These are phyloP conservation scores for Quambalaria eucalypti DNA, from an alignment of 1,284 basidiomycete genomes.

Conservation along the genomic window DNA sequence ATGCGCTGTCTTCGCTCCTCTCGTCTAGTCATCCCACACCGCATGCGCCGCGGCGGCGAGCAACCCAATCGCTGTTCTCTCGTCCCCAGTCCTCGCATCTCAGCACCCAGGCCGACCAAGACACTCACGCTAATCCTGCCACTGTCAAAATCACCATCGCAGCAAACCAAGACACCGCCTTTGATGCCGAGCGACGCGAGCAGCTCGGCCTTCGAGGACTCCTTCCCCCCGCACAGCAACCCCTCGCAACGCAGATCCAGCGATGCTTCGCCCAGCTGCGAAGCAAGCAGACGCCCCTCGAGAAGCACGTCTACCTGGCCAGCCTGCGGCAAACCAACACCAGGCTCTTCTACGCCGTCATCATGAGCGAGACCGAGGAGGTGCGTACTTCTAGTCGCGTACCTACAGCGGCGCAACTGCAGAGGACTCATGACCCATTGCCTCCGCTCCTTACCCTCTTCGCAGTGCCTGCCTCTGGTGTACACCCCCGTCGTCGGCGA, in stretches of 20 bases:
- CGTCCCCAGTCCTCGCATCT: no score
- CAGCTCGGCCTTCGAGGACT: constrained; percentile 63
- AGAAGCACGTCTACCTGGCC: constrained; percentile 72
- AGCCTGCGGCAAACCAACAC: constrained; percentile 65
- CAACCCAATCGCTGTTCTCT: no score
- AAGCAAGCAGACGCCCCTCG: constrained; percentile 60
- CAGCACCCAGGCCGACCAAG: no score
- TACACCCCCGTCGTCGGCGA: constrained; percentile 90
- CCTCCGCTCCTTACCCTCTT: background rate
- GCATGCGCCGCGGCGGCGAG: no score
- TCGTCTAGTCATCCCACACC: background rate
- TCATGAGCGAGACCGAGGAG: constrained; percentile 57
- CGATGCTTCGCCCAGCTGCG: constrained; percentile 63
- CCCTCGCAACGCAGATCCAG: constrained; percentile 54
- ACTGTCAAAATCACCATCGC: background rate
- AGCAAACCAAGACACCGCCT: constrained; percentile 53
- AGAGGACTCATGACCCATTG: background rate
- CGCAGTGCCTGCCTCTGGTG: constrained; percentile 54
- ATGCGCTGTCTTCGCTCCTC: background rate
- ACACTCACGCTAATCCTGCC: background rate
- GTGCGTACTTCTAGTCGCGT: constrained; percentile 19
- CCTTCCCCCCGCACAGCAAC: constrained; percentile 56
- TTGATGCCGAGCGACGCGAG: constrained; percentile 59
- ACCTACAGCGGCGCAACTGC: background rate
- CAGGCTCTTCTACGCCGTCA: constrained; percentile 59